Base-by-base conservation (phyloP, 2,329 filamentous ascomycete species). In the Kalaharituber pfeilii region DNA sequence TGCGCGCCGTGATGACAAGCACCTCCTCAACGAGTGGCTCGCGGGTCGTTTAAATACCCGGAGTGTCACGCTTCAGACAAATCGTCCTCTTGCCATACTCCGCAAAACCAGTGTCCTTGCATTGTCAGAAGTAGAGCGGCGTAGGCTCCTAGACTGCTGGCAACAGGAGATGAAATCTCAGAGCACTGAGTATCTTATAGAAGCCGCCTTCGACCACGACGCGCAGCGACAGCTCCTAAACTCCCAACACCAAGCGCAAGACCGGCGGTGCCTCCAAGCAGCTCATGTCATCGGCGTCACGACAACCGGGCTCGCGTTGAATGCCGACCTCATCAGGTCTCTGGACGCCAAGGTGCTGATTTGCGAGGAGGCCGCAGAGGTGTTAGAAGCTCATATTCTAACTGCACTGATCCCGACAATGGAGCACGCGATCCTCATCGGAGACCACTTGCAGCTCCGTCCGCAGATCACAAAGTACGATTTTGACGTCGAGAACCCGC, bases 291-390 rank as follows among this genome's bases (percentile, higher is more conserved):
- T 82, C 45, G 78, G 78, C 0, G 66, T 79, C 1, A 82, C 78
- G 0, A 81, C 79, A 0, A 76, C 74, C 0, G 77, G 77, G 0
- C 66, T 81, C 1, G 78, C 79, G 0, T 66, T 68, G 18, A 72
- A 76, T 13, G 64, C 78, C 0, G 65, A 69, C 0, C 59, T 75
- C 1, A 66, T 83, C 0, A 69, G 71, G 6, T 69, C 70, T 5
- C 56, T 81, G 1, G 63, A 66, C 5, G 67, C 69, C 28, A 80
- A 81, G 56, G 73, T 82, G 0, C 64, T 84, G 15, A 64, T 84
- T 1, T 81, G 77, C 29, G 81, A 85, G 63, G 81, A 85, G 62
- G 81, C 81, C 1, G 81, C 75, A 0, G 80, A 85, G 57, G 76
- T 84, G 0, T 68, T 84, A 27, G 81, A 85, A 63, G 71, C 76